Conservation (phyloP, 371 early-diverging fungal genomes). For the Lichtheimia corymbifera region DNA sequence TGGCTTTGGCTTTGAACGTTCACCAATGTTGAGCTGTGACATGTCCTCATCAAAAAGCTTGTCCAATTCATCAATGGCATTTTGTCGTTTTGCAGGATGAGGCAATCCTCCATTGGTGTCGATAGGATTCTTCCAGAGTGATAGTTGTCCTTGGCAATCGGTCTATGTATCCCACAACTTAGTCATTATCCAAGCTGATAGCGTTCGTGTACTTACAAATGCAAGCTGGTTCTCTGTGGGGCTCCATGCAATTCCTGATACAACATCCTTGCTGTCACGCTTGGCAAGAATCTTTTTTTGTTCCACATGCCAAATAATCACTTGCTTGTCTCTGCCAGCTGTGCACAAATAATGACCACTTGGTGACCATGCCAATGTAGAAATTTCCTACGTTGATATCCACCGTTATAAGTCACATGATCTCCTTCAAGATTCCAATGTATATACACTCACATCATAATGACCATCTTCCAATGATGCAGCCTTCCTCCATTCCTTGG, state of each 20-base stretch:
- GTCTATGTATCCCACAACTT: background rate
- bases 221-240: constrained; percentile 52
- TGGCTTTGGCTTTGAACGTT: background rate
- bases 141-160: constrained; percentile 14
- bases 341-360: constrained; percentile 60
- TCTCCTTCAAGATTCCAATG: too few species aligned
- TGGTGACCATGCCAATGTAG: constrained; percentile 60
- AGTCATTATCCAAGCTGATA: background rate
- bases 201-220: constrained; percentile 30
- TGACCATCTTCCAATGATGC: constrained; percentile 37
- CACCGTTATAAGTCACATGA: too few species aligned
- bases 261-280: constrained; percentile 18
- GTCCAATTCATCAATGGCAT: constrained; percentile 9
- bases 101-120: background rate
- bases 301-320: constrained; percentile 57
- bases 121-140: constrained; percentile 18
- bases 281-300: constrained; percentile 19
- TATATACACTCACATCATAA: constrained; percentile 28
- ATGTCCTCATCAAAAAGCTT: constrained; percentile 15
- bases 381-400: constrained; percentile 20
- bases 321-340: constrained; percentile 31
- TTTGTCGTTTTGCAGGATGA: constrained; percentile 12
- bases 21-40: constrained; percentile 4
- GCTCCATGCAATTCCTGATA: constrained; percentile 56
- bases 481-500: constrained; percentile 40